A percentile compares a stretch with the other conserved stretches of the same genome.
phyloP scores from a whole-genome alignment of 2,329 filamentous ascomycete genomes.

The Blastomyces silverae region DNA sequence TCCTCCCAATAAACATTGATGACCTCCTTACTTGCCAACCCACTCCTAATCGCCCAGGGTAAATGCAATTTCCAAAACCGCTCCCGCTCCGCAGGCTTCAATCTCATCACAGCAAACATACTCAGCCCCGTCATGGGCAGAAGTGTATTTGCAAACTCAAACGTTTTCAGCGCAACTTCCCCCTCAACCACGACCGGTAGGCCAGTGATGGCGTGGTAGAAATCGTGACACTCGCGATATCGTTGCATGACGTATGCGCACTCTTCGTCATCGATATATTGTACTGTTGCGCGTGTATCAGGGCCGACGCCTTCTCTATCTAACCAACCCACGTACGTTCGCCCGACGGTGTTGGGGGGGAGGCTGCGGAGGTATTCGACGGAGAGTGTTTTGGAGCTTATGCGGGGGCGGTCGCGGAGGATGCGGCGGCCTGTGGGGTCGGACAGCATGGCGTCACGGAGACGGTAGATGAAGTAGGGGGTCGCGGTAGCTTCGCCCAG shows the following conservation, averaged over 20 bases:
- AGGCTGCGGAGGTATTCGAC: constrained; percentile 65
- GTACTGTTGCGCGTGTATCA: constrained; percentile 73
- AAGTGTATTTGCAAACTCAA: constrained; percentile 91
- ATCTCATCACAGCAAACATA: constrained; percentile 60
- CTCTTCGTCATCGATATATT: constrained; percentile 90
- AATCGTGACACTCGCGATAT: constrained; percentile 95
- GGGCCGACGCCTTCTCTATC: constrained; percentile 89
- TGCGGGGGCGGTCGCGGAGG: constrained; percentile 78
- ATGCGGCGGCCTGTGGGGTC: constrained; percentile 81
- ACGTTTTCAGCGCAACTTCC: constrained; percentile 94
- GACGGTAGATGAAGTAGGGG: constrained; percentile 88
- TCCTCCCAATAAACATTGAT: constrained; percentile 99
- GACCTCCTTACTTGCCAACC: constrained; percentile 65
- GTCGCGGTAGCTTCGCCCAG: constrained; percentile 92
- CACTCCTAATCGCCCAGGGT: constrained; percentile 87
- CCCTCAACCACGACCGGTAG: constrained; percentile 89
- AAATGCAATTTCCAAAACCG: constrained; percentile 61
- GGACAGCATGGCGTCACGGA: constrained; percentile 85
- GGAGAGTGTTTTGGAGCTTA: constrained; percentile 65
- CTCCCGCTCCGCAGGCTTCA: constrained; percentile 58
- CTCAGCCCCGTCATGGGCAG: constrained; percentile 92
- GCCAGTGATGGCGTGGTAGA: constrained; percentile 91
- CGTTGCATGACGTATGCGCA: constrained; percentile 98
- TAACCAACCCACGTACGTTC: constrained; percentile 82
- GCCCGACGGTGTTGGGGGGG: constrained; percentile 67